Evolutionary conservation across 192 early-diverging fungal genomes (phyloP).

Genomic region (Dissophora globulifera): DNA sequence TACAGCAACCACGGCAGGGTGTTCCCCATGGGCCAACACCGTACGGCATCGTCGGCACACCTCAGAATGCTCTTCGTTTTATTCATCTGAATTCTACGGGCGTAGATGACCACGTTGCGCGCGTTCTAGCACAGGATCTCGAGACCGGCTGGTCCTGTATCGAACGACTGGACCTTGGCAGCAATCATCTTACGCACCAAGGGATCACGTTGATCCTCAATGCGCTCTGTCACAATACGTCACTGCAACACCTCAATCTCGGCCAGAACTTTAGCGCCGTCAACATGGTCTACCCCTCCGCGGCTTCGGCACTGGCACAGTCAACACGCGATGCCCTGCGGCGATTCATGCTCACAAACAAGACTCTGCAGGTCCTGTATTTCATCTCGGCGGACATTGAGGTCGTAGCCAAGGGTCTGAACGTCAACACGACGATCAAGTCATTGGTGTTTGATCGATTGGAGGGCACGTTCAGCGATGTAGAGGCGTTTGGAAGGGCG

Average conservation of each 20-base stretch:
- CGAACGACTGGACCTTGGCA: constrained; percentile 28
- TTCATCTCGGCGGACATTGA: constrained; percentile 22
- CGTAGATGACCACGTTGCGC: constrained; percentile 27
- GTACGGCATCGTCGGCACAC: constrained; percentile 6
- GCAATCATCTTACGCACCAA: constrained; percentile 24
- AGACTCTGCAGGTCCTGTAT: constrained; percentile 30
- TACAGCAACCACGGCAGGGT: not conserved
- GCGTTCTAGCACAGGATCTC: constrained; percentile 18
- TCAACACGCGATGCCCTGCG: constrained; percentile 8
- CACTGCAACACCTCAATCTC: constrained; percentile 25
- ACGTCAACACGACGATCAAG: constrained; percentile 7
- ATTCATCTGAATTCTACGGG: constrained; percentile 26
- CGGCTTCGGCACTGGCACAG: not conserved
- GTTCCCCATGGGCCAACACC: constrained; percentile 10
- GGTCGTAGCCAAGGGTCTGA: constrained; percentile 14
- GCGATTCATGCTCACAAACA: constrained; percentile 24
- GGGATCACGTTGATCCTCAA: constrained; percentile 24
- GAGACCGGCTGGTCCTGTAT: constrained; percentile 17
- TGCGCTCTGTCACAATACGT: constrained; percentile 24
- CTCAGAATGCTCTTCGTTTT: constrained; percentile 12
- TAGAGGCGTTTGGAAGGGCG: constrained; percentile 23
- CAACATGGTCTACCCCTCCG: constrained; percentile 13
- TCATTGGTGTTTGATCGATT: constrained; percentile 33
- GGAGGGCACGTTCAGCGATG: constrained; percentile 12
- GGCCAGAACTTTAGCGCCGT: constrained; percentile 23